Conservation (phyloP, 805 yeast species). For the Kuraishia ogatae region DNA sequence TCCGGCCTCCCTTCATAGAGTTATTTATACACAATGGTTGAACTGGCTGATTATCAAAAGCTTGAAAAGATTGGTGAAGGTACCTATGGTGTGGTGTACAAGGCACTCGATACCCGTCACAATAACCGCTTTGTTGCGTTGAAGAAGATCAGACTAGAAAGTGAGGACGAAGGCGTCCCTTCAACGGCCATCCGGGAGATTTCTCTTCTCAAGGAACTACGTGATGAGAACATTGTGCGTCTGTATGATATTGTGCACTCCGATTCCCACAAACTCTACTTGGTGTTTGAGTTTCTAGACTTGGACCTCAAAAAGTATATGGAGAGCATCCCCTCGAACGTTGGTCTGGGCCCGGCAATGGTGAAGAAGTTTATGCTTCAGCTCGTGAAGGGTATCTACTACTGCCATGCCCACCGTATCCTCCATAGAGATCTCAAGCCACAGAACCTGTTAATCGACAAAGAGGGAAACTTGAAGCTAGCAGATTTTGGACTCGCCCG, state of each 20-base stretch:
- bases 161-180: conserved; percentile 98
- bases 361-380: conserved; percentile 92
- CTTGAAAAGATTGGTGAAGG: conserved; percentile 97
- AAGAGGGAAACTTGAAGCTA: conserved; percentile 86
- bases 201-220: conserved; percentile 85
- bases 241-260: conserved; percentile 92
- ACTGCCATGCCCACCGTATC: conserved; percentile 92
- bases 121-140: conserved; percentile 93
- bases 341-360: conserved; percentile 82
- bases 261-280: conserved; percentile 82
- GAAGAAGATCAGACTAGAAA: conserved; percentile 89
- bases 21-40: conserved; percentile 47
- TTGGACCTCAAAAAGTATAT: conserved; percentile 92
- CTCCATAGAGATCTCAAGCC: conserved; percentile 95
- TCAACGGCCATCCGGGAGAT: conserved; percentile 97
- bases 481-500: conserved; percentile 95
- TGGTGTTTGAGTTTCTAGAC: conserved; percentile 91
- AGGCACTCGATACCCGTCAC: conserved; percentile 83
- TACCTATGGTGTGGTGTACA: conserved; percentile 96
- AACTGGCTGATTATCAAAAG: conserved; percentile 84
- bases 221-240: conserved; percentile 88
- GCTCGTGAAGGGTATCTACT: conserved; percentile 80
- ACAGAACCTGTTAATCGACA: conserved; percentile 88
- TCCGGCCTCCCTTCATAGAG: neutral
- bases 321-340: conserved; percentile 91